These are phyloP conservation scores for Harringtonia lauricola DNA, from an alignment of 2,329 filamentous ascomycete species.

Conservation along the genomic window DNA sequence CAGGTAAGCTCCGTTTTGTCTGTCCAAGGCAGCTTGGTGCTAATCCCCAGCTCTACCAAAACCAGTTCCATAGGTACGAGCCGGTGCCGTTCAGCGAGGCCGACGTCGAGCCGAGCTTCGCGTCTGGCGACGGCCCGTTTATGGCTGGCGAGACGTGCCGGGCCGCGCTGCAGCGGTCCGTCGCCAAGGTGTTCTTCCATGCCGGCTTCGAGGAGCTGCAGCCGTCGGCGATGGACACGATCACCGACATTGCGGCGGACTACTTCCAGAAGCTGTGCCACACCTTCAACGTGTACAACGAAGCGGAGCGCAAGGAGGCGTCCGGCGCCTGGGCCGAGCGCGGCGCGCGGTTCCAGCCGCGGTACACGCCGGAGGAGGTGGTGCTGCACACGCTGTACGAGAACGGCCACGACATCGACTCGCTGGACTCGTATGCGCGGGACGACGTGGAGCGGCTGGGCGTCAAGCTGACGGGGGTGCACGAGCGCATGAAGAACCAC, in stretches of 20 bases:
- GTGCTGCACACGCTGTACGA: constrained; percentile 77
- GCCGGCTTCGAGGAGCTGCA: constrained; percentile 96
- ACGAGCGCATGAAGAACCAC: constrained; percentile 90
- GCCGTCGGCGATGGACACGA: constrained; percentile 80
- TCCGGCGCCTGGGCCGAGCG: constrained; percentile 26
- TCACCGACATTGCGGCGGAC: constrained; percentile 80
- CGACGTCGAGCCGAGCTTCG: constrained; percentile 80
- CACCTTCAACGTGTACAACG: constrained; percentile 72
- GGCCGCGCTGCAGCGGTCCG: constrained; percentile 75
- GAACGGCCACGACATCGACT: constrained; percentile 71
- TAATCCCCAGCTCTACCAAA: constrained; percentile 68
- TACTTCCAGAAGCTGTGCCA: constrained; percentile 79
- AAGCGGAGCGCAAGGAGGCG: constrained; percentile 64
- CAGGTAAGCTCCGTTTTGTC: constrained; percentile 47
- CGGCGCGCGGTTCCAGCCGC: constrained; percentile 40
- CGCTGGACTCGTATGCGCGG: constrained; percentile 75
- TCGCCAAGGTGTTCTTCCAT: constrained; percentile 92
- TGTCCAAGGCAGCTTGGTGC: not conserved
- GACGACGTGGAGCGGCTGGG: constrained; percentile 87
- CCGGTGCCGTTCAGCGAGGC: constrained; percentile 78
- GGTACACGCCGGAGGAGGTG: constrained; percentile 75
- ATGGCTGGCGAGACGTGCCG: constrained; percentile 77
- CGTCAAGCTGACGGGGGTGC: constrained; percentile 68
- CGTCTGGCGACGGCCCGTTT: constrained; percentile 77
- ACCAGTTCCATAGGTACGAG: constrained; percentile 96